Evolutionary conservation across 2,329 filamentous ascomycete species (phyloP).

Genomic region (Botrytis paeoniae): DNA sequence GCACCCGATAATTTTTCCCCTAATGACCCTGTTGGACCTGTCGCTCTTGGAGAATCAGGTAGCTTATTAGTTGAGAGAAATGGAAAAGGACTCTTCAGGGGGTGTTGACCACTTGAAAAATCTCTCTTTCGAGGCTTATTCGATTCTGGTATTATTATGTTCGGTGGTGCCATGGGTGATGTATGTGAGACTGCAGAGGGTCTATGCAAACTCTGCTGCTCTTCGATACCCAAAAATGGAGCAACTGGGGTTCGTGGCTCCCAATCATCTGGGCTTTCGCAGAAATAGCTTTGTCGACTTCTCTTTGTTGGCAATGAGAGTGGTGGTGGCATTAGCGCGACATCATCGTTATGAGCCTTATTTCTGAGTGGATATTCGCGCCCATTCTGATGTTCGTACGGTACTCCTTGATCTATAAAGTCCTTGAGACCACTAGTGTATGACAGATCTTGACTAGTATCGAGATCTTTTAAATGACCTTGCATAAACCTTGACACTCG

Average conservation of each 20-base stretch:
- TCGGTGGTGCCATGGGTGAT: neutral
- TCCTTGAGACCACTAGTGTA: slow-evolving; percentile 9
- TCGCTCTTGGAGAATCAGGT: slow-evolving; percentile 1
- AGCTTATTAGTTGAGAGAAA: slow-evolving; percentile 17
- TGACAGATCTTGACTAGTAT: neutral
- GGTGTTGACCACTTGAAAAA: slow-evolving; percentile 24
- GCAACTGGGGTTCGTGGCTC: neutral
- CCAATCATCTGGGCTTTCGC: neutral
- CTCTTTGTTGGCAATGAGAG: slow-evolving; percentile 9
- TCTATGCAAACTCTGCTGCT: neutral
- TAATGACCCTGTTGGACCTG: neutral
- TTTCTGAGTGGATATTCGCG: neutral
- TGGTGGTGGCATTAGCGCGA: slow-evolving; percentile 3
- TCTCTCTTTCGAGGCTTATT: slow-evolving; percentile 1
- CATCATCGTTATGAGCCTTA: slow-evolving; percentile 1
- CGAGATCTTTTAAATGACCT: slow-evolving; percentile 3
- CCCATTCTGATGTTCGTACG: slow-evolving; percentile 5
- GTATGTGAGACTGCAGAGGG: neutral
- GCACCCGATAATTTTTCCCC: slow-evolving; percentile 22
- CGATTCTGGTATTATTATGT: neutral
- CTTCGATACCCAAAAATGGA: neutral
- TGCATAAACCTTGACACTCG: slow-evolving; percentile 1
- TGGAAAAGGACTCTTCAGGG: slow-evolving; percentile 27
- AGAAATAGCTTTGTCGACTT: slow-evolving; percentile 8
- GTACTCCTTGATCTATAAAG: slow-evolving; percentile 18